phyloP scores from a whole-genome alignment of 805 yeast species.

The Barnettozyma botsteinii region DNA sequence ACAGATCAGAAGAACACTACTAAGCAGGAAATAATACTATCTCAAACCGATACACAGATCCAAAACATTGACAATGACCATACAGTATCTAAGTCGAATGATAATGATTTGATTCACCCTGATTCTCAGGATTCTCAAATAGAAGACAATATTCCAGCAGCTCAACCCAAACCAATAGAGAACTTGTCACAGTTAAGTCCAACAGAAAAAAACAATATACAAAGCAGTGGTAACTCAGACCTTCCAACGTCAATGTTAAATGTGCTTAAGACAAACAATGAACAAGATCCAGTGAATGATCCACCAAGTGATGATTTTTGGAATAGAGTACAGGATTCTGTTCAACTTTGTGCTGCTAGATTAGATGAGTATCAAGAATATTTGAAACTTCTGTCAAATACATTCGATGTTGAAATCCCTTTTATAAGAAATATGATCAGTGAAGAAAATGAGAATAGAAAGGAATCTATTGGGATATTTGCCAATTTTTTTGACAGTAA shows the following conservation, averaged over 20 bases:
- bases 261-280: neutral
- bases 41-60: no score
- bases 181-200: neutral
- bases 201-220: neutral
- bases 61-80: no score
- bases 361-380: neutral
- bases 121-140: no score
- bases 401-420: constrained; percentile 1
- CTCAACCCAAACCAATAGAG: neutral
- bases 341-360: neutral
- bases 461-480: constrained; percentile 8
- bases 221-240: neutral
- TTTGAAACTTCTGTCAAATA: neutral
- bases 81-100: no score
- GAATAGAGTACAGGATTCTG: neutral
- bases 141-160: constrained; percentile 1
- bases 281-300: neutral
- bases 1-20: no score
- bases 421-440: neutral
- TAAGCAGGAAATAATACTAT: no score
- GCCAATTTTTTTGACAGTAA: constrained; percentile 8
- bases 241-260: neutral
- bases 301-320: neutral
- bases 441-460: constrained; percentile 5
- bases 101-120: no score